These are phyloP conservation scores for Amauroascus niger DNA, from an alignment of 2,329 filamentous ascomycete species.

Conservation along the genomic window DNA sequence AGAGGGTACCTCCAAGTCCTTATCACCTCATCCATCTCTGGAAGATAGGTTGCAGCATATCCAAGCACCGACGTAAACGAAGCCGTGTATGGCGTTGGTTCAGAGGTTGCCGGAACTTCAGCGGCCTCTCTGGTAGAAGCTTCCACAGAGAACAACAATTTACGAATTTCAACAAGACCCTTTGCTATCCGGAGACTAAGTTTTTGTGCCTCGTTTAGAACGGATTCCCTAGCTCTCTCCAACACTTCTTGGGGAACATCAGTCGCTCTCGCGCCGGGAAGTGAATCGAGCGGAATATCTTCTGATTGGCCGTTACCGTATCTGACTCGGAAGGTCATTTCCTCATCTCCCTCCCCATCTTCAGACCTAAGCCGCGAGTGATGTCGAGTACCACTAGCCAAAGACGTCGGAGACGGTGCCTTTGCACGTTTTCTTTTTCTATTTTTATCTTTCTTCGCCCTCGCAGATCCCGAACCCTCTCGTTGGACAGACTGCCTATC, in stretches of 20 bases:
- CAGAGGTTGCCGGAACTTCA: conserved; percentile 22
- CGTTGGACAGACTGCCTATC: conserved; percentile 22
- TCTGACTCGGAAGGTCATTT: conserved; percentile 46
- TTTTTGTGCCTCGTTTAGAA: conserved; percentile 45
- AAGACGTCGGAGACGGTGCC: conserved; percentile 36
- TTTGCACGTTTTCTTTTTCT: conserved; percentile 51
- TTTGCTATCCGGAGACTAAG: conserved; percentile 49
- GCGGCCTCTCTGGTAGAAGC: conserved; percentile 26
- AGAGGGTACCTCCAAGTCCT: conserved; percentile 51
- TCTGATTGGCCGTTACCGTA: conserved; percentile 53
- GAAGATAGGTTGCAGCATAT: conserved; percentile 40
- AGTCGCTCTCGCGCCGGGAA: conserved; percentile 20
- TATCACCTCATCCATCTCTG: conserved; percentile 49
- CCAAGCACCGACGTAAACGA: conserved; percentile 37
- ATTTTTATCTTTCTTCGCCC: conserved; percentile 30
- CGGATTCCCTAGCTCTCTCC: conserved; percentile 36
- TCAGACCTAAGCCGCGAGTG: conserved; percentile 42
- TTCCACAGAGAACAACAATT: conserved; percentile 46
- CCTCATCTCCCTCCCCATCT: conserved; percentile 28
- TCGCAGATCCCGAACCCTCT: conserved; percentile 23
- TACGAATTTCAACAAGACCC: conserved; percentile 45
- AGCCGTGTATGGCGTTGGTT: conserved; percentile 27
- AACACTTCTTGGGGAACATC: conserved; percentile 28
- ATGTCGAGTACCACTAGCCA: conserved; percentile 38
- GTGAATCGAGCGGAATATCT: conserved; percentile 43